Conservation (phyloP, 805 yeast species). For the Yamadazyma laniorum region DNA sequence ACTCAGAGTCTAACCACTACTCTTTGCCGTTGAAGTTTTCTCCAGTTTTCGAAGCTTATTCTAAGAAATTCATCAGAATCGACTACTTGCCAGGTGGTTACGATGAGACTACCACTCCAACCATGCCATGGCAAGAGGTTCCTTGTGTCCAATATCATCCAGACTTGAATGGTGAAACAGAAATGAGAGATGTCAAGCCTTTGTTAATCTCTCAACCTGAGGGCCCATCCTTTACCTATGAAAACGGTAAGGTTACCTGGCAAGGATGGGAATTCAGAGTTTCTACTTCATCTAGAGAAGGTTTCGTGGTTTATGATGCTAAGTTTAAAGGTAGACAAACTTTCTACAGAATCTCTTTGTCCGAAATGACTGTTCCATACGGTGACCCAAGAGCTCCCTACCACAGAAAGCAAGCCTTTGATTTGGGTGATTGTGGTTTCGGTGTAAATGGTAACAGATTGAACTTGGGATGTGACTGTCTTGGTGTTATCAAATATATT, state of each 20-base stretch:
- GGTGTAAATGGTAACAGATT: constrained; percentile 71
- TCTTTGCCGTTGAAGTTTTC: constrained; percentile 71
- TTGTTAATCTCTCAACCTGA: constrained; percentile 71
- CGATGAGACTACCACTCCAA: constrained; percentile 58
- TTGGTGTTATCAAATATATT: constrained; percentile 73
- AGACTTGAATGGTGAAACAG: constrained; percentile 55
- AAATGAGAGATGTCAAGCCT: constrained; percentile 61
- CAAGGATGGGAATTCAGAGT: constrained; percentile 83
- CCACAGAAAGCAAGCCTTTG: constrained; percentile 85
- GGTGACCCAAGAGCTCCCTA: constrained; percentile 79
- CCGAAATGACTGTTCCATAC: constrained; percentile 87
- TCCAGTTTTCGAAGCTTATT: constrained; percentile 65
- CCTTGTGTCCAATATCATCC: constrained; percentile 71
- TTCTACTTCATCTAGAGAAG: constrained; percentile 71
- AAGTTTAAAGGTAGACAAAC: constrained; percentile 74
- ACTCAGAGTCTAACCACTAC: constrained; percentile 73
- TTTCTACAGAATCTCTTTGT: constrained; percentile 67
- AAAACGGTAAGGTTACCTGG: constrained; percentile 66
- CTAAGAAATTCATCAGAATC: constrained; percentile 63
- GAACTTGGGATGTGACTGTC: constrained; percentile 76
- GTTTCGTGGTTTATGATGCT: constrained; percentile 71
- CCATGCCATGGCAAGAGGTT: constrained; percentile 60
- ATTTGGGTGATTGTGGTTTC: constrained; percentile 82
- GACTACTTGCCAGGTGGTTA: constrained; percentile 72
- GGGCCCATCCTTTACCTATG: constrained; percentile 67